Evolutionary conservation across 768 basidiomycete species (phyloP).

Genomic region (Mycena venus): DNA sequence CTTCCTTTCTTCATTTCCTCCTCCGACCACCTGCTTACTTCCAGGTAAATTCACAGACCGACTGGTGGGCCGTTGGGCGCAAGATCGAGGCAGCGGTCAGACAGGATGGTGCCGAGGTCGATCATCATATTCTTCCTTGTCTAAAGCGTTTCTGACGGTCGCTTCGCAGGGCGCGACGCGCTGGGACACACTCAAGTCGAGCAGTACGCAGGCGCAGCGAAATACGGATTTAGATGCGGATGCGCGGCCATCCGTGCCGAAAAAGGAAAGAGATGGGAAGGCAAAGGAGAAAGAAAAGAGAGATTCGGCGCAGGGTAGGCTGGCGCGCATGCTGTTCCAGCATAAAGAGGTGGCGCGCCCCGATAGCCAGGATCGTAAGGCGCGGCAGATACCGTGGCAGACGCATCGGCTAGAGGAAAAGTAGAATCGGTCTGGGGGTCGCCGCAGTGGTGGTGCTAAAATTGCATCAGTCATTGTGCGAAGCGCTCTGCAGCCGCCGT

Average conservation of each 20-base stretch:
- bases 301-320: not conserved
- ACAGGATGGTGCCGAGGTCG: not conserved
- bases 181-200: not conserved
- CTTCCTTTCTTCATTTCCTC: not conserved
- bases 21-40: not conserved
- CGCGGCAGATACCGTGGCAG: not conserved
- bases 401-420: constrained; percentile 6
- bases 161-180: constrained; percentile 1
- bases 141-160: not conserved
- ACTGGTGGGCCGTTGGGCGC: constrained; percentile 21
- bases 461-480: too few species aligned
- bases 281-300: too few species aligned
- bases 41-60: not conserved
- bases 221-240: too few species aligned
- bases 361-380: not conserved
- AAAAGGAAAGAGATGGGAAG: too few species aligned
- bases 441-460: too few species aligned
- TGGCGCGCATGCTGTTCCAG: constrained; percentile 7
- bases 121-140: not conserved
- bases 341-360: not conserved
- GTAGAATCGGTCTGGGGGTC: not conserved
- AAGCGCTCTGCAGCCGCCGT: too few species aligned
- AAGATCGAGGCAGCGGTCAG: constrained; percentile 11
- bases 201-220: not conserved
- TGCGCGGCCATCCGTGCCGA: not conserved